Evolutionary conservation across 2,329 filamentous ascomycete genomes (phyloP), one percentile per base, ranked within the genome.

Genomic region (Falciphora oryzae): DNA sequence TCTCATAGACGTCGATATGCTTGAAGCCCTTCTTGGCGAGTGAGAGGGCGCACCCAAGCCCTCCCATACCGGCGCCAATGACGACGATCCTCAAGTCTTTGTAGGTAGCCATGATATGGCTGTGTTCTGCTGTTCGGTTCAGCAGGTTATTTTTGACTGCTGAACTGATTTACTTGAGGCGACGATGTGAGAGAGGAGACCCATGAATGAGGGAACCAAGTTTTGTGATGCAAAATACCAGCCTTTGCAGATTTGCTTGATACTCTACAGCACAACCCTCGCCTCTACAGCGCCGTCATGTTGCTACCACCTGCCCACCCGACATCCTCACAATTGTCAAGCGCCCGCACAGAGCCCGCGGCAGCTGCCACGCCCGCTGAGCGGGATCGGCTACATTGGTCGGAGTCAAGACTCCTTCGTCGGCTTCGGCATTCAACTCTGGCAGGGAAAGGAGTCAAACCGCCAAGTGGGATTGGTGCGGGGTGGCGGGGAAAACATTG

Each of bases 21-120:
- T 81, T 85, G 76, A 94, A 93, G 10, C 91, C 91, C 70, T 88
- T 86, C 76, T 89, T 89, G 57, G 91, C 90, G 50, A 94, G 83
- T 16, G 90, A 85, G 50, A 94, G 82, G 8, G 90, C 90, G 63
- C 81, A 83, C 65, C 89, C 86, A 32, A 94, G 80, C 32, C 91
- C 91, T 63, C 90, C 91, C 90, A 95, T 94, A 68, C 91, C 89
- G 14, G 73, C 72, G 65, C 74, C 75, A 56, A 75, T 70, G 38
- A 76, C 66, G 68, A 69, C 72, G 60, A 76, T 75, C 56, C 67
- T 71, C 29, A 76, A 65, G 61, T 75, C 72, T 44, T 66, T 68
- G 35, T 69, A 66, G 64, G 71, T 69, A 7, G 70, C 65, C 72
- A 74, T 74, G 32, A 18, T 25, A 18, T 14, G 10, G 4, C 57